phyloP scores from a whole-genome alignment of 805 yeast species.

The Yarrowia bubula region DNA sequence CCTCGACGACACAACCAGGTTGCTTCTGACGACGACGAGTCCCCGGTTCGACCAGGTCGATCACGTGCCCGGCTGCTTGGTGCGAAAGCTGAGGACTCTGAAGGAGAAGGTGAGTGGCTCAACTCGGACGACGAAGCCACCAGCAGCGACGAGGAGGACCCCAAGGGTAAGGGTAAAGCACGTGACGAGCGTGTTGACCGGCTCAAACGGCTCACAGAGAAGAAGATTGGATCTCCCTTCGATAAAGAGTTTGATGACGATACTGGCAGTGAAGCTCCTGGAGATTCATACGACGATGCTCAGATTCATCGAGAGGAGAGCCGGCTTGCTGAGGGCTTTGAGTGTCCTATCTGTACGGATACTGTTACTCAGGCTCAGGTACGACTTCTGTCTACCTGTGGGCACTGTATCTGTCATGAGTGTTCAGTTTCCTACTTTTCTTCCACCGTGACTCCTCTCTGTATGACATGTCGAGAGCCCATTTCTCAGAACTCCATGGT shows the following conservation, averaged over 20 bases:
- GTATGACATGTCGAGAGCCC: constrained; percentile 18
- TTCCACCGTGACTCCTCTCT: not conserved
- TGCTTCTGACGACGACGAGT: not conserved
- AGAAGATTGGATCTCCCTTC: not conserved
- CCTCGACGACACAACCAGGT: not conserved
- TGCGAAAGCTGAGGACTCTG: not conserved
- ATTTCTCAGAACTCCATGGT: constrained; percentile 2
- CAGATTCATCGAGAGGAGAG: constrained; percentile 4
- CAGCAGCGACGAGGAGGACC: constrained; percentile 7
- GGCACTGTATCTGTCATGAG: constrained; percentile 18
- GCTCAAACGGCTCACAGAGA: not conserved
- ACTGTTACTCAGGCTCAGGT: not conserved
- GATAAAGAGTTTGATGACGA: not conserved
- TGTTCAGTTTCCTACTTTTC: constrained; percentile 1
- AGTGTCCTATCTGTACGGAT: constrained; percentile 22
- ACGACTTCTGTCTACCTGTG: constrained; percentile 3
- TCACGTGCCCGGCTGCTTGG: not conserved
- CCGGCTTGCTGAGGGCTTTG: constrained; percentile 22
- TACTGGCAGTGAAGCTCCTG: not conserved
- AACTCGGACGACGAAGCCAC: not conserved
- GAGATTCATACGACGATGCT: not conserved
- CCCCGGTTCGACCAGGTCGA: not conserved
- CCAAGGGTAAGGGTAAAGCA: constrained; percentile 15
- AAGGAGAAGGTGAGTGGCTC: constrained; percentile 14
- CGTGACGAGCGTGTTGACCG: constrained; percentile 6